Base-by-base conservation (phyloP, 1,284 basidiomycete genomes). In the Dichomitus squalens region DNA sequence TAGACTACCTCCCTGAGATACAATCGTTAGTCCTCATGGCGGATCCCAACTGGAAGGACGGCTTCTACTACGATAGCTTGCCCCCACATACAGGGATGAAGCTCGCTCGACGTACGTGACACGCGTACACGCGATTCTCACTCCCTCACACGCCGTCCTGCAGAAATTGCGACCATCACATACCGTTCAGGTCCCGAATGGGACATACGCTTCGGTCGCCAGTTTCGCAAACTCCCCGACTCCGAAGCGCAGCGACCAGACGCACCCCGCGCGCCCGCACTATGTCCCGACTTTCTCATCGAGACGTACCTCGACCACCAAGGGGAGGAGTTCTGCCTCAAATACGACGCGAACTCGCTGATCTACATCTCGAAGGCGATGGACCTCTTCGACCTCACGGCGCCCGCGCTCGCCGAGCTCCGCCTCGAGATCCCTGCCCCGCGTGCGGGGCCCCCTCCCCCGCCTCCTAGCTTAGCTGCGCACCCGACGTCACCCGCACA, bases 41-140 rank as follows among this genome's bases (percentile, higher is more conserved):
- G 6, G 96, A 99, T 74, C 96, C 96, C 0, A 98, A 99, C 66
- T 99, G 96, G 97, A 99, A 99, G 65, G 88, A 95, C 39, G 96
- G 97, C 1, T 98, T 96, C 73, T 99, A 99, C 75, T 99, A 99
- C 70, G 91, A 94, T 52, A 81, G 84, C n/a, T 72, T 96, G 12
- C 97, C 96, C 1, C 96, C 96, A 2, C 97, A 99, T 72, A 93
- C 89, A 2, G 96, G 96, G 23, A 98, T 99, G 95, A 99, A 99
- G 75, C 84, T 99, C 33, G 97, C 96, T 16, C 85, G 96, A 61
- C 96, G 93, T 95, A 72, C 68, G 92, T 82, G 21, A 9, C 44
- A 14, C 29, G 29, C 33, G 21, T 20, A 20, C 21, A 47, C 35
- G 14, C 6, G 34, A 40, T 20, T 43, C n/a, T 33, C 16, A 43